Evolutionary conservation across 805 yeast species (phyloP).

Genomic region (Yarrowia alimentaria): DNA sequence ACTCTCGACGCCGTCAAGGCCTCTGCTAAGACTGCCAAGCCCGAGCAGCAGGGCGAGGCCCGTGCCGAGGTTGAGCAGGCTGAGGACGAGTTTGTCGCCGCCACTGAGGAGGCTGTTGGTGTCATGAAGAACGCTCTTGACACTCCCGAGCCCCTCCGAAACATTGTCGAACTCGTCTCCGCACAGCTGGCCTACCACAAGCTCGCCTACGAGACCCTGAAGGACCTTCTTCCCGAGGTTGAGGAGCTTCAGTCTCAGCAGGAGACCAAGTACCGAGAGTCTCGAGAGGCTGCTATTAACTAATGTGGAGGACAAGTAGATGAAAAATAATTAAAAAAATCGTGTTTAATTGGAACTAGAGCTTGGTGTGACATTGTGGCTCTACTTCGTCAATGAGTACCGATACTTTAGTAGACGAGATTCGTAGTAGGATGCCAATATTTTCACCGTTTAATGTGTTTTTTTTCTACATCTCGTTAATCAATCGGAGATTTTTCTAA

Average conservation of each 20-base stretch:
- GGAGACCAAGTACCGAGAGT: constrained; percentile 41
- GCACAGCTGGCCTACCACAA: constrained; percentile 83
- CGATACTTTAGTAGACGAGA: too few species aligned
- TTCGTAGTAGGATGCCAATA: too few species aligned
- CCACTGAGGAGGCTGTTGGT: constrained; percentile 82
- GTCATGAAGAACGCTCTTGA: constrained; percentile 79
- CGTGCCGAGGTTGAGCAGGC: constrained; percentile 76
- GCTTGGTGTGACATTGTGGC: too few species aligned
- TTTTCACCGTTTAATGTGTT: too few species aligned
- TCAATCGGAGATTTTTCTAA: too few species aligned
- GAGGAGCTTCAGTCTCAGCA: constrained; percentile 59
- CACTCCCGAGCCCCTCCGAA: constrained; percentile 64
- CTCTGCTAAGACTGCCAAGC: constrained; percentile 49
- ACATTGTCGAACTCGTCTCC: constrained; percentile 63
- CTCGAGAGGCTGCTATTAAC: constrained; percentile 32
- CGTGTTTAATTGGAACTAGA: too few species aligned
- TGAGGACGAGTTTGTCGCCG: constrained; percentile 86
- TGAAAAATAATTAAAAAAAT: constrained; percentile 23
- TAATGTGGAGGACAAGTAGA: constrained; percentile 7
- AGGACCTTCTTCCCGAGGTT: constrained; percentile 60
- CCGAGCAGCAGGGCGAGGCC: constrained; percentile 69
- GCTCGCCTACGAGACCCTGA: constrained; percentile 66
- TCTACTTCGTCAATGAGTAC: too few species aligned
- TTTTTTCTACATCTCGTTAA: too few species aligned
- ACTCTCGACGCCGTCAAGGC: constrained; percentile 77